These are phyloP conservation scores for Suillus decipiens DNA, from an alignment of 768 basidiomycete species.

Conservation along the genomic window DNA sequence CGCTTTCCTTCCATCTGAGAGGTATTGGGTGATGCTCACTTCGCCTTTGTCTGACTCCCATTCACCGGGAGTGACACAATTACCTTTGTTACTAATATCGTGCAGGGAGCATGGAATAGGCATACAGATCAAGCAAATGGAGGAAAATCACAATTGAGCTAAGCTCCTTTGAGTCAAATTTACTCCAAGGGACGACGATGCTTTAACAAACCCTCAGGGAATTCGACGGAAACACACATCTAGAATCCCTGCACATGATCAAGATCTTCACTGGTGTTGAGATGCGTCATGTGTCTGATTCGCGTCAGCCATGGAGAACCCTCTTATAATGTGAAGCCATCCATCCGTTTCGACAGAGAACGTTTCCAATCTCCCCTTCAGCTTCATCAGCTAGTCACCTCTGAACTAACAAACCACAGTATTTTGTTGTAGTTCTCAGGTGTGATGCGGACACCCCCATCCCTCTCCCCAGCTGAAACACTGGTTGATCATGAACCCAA, in stretches of 20 bases:
- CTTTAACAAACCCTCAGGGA: background rate
- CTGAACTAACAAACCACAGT: background rate
- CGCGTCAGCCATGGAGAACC: background rate
- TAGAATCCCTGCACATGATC: conserved; percentile 1
- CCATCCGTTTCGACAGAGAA: background rate
- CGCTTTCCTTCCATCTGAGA: background rate
- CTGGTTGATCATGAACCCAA: conserved; percentile 9
- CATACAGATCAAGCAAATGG: background rate
- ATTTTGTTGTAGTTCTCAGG: background rate
- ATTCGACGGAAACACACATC: background rate
- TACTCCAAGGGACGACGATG: background rate
- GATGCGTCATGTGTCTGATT: background rate
- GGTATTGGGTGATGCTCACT: background rate
- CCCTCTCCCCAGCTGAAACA: conserved; percentile 5
- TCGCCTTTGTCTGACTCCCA: background rate
- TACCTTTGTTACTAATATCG: background rate
- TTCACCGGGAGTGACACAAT: background rate
- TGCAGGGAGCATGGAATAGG: background rate
- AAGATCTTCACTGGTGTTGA: background rate
- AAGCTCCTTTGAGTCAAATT: background rate
- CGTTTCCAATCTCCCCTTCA: background rate
- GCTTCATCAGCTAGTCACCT: background rate
- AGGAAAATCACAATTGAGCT: background rate
- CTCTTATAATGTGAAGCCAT: conserved; percentile 5
- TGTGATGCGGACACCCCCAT: conserved; percentile 16